Base-by-base conservation (phyloP, 2,329 filamentous ascomycete species). In the Lecanosticta acicola region DNA sequence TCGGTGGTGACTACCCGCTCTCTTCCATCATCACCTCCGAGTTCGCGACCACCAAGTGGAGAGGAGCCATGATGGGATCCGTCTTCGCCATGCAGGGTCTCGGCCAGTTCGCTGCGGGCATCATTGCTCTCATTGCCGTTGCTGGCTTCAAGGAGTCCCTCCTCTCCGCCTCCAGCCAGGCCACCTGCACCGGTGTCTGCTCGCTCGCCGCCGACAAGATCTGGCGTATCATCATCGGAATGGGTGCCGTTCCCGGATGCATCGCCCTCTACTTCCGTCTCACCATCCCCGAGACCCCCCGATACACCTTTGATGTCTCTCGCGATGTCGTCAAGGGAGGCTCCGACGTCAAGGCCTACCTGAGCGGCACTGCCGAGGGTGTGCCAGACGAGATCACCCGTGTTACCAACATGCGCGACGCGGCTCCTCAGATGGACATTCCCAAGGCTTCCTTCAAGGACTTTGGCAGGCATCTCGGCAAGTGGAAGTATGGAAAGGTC, bases 71-170 rank as follows among this genome's bases (percentile, higher is more conserved):
- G 83, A 90, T 94, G 83, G 85, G 80, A 26, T 76, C 85, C 13
- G 87, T 93, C 43, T 93, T 93, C 60, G 85, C 86, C 56, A 91
- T 90, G 85, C 87, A 94, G 66, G 86, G 87, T 54, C 77, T 93
- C 41, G 87, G 87, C 16, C 87, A 93, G 67, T 81, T 93, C 44
- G 74, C 73, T 19, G 86, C 84, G 39, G 85, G 85, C 38, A 78
- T 91, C 21, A 74, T 93, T 52, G 84, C 87, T 65, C 72, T 93
- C 38, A 85, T 90, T 59, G 77, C 64, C 52, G 59, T 59, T 37
- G 50, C 52, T n/a, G 65, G 65, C 24, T 67, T 67, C 63, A 63
- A 66, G 55, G 60, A 59, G 33, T 66, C 63, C 10, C 61, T 67
- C 34, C 19, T 48, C 29, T 54, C 47, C 4, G 60, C 58, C 0